Base-by-base conservation (phyloP, 805 yeast genomes). In the Barnettozyma salicaria region DNA sequence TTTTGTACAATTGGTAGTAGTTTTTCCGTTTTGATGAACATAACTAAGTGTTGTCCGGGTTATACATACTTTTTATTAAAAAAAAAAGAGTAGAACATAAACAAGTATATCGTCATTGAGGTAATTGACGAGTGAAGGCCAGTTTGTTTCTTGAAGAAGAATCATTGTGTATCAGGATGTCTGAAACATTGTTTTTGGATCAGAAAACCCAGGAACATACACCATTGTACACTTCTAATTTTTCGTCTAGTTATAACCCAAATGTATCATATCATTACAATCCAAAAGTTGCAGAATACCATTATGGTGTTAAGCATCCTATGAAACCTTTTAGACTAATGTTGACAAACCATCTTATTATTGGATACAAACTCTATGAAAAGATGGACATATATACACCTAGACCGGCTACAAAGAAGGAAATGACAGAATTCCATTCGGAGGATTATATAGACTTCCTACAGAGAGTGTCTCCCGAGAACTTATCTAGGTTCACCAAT, bases 281-380 rank as follows among this genome's bases (percentile, higher is more conserved):
- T 57, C 83, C 87, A 25, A 77, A 80, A 34, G 92, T 35, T 13
- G 32, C 43, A 1, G 43, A 40, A 27, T 40, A 36, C 27, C 43
- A 40, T 16, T 92, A 92, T 58, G 97, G 97, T 40, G 92, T 96
- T 5, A 96, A 96, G 20, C 98, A 92, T 61, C 97, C 97, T 27
- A 92, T 92, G 98, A 92, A 92, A 59, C 98, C 98, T 18, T 97
- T 90, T 61, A 78, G 98, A 57, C 88, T 92, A 65, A 82, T 97
- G 76, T 89, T 92, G 95, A 95, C 97, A 7, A 97, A 92, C 61
- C 86, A 95, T 28, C 70, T 92, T 53, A 85, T 92, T 48, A 90
- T 92, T 95, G 89, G 90, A 64, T 92, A 92, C 60, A 97, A 97
- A 2, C 72, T 92, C 36, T 89, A 92, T 67, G 87, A 89, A 61